phyloP scores from a whole-genome alignment of 352 stramenopile genomes.

The Globisporangium irregulare region DNA sequence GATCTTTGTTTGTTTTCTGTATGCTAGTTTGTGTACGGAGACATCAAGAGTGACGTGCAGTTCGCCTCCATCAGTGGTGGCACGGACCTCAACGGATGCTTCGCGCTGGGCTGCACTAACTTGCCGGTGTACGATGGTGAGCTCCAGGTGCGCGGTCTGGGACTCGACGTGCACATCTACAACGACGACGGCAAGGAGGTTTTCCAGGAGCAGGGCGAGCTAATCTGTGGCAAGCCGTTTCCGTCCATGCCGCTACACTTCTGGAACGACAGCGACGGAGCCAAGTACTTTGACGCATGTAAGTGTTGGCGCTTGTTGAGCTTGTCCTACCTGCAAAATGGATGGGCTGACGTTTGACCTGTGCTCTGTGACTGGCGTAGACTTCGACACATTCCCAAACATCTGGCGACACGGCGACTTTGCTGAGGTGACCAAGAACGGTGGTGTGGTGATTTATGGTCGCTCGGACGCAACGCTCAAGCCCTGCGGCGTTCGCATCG shows the following conservation, averaged over 20 bases:
- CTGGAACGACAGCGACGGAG: constrained; percentile 70
- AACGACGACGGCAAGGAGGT: constrained; percentile 57
- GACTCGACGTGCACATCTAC: constrained; percentile 77
- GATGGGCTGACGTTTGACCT: not conserved
- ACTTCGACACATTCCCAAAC: constrained; percentile 76
- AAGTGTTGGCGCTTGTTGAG: constrained; percentile 14
- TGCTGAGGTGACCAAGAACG: constrained; percentile 56
- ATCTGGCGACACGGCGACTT: constrained; percentile 86
- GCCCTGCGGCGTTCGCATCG: constrained; percentile 71
- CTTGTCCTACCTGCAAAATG: not conserved
- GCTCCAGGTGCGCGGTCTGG: constrained; percentile 75
- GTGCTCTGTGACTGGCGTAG: constrained; percentile 18
- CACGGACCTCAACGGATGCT: constrained; percentile 83
- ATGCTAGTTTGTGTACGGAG: constrained; percentile 60
- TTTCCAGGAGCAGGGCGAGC: constrained; percentile 46
- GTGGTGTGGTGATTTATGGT: constrained; percentile 73
- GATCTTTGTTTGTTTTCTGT: not conserved
- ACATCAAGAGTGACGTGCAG: constrained; percentile 74
- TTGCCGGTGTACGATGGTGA: constrained; percentile 78
- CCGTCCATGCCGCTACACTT: constrained; percentile 84
- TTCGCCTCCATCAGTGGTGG: constrained; percentile 82
- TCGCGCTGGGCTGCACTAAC: constrained; percentile 70
- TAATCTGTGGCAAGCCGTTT: constrained; percentile 78
- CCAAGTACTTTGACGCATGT: constrained; percentile 78
- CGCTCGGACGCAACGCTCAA: constrained; percentile 79